Conservation (phyloP, 2,329 filamentous ascomycete species). For the Catunica adiposa region DNA sequence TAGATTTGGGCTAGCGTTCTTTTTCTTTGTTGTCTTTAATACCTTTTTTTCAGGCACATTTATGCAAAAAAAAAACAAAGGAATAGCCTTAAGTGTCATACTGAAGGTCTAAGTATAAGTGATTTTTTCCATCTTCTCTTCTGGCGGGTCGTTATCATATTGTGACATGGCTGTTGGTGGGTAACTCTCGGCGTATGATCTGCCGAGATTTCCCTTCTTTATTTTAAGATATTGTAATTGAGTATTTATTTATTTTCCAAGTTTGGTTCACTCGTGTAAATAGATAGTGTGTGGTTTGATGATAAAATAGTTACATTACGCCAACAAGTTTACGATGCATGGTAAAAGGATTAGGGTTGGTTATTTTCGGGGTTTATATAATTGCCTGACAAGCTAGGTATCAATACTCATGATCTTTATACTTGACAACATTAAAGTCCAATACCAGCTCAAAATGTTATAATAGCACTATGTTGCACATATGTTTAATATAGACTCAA, state of each 20-base stretch:
- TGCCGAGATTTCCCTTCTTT: background rate
- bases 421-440: no score
- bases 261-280: background rate
- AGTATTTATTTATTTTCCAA: background rate
- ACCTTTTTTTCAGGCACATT: no score
- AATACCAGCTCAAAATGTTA: background rate
- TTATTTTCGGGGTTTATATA: no score
- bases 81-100: background rate
- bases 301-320: no score
- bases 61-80: background rate
- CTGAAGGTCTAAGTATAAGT: constrained; percentile 1
- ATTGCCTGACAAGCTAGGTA: no score
- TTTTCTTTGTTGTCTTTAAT: no score
- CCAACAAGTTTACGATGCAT: no score
- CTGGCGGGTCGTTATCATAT: background rate
- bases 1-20: constrained; percentile 16
- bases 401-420: no score
- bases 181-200: background rate
- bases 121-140: background rate
- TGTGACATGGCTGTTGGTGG: background rate
- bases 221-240: background rate
- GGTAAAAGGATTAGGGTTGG: no score
- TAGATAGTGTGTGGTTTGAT: background rate
- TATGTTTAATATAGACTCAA: constrained; percentile 35
- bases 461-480: constrained; percentile 11